Evolutionary conservation across 2,329 filamentous ascomycete genomes (phyloP), one percentile per base, ranked within the genome.

Genomic region (Fusarium humuli): DNA sequence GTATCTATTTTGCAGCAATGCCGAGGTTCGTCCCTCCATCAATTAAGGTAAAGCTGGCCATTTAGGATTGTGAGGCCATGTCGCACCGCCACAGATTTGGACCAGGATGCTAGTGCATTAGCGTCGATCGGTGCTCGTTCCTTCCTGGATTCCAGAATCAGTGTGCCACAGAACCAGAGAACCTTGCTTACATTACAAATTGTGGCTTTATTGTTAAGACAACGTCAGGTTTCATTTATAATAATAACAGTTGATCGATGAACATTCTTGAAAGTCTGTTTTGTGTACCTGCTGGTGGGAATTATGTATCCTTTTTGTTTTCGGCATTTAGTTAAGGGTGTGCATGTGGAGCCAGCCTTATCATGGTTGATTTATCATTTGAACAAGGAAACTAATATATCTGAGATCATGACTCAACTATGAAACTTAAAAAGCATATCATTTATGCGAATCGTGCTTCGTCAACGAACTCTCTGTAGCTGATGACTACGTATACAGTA

Each of bases 1-100:
- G 9, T 23, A 44, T 52, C 16, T 53, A 53, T 53, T 53, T 20
- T 18, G 34, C 14, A 27, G 32, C n/a, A 53, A 42, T 14, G n/a
- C 25, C 18, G 49, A 29, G 18, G 34, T 22, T 53, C 14, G 6
- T 53, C 49, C 32, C n/a, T 27, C 32, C 18, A 44, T 53, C 12
- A 53, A 58, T 42, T 27, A 58, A 59, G 59, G 41, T 54, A 64
- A 57, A 30, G 23, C 59, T 58, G 53, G 49, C 45, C 22, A 59
- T 65, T 65, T 23, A 46, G 45, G 49, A 62, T 49, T 44, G 20
- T 46, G 27, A 65, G 52, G 47, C 18, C 52, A 73, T 69, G 53
- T 70, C 74, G 77, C 77, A 79, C 78, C 77, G 78, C 78, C 78
- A 79, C 78, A 76, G 75, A 75, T 77, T 65, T 44, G 57, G 54